phyloP scores from a whole-genome alignment of 139 green algal genomes.

The Nannochloris sp. region DNA sequence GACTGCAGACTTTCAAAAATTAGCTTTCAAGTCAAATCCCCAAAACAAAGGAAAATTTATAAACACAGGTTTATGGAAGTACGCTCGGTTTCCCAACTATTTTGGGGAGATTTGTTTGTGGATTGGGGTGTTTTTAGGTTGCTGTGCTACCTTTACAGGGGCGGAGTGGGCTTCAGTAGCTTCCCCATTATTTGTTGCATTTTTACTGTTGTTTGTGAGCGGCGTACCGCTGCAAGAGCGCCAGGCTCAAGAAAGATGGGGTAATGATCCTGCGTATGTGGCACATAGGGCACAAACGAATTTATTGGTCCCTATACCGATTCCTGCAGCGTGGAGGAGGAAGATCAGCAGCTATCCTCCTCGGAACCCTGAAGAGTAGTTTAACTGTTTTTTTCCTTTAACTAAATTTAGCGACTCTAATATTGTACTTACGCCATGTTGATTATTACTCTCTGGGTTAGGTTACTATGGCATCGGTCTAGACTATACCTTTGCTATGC shows the following conservation, averaged over 20 bases:
- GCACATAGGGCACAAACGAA: slow-evolving; percentile 45
- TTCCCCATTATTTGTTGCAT: slow-evolving; percentile 58
- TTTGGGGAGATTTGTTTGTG: slow-evolving; percentile 72
- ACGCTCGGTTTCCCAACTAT: slow-evolving; percentile 79
- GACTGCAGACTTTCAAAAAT: slow-evolving; percentile 72
- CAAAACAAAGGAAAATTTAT: slow-evolving; percentile 76
- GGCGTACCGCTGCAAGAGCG: slow-evolving; percentile 64
- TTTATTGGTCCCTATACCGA: slow-evolving; percentile 45
- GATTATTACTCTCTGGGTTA: too few relatives aligned
- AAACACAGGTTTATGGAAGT: slow-evolving; percentile 64
- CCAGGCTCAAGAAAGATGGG: slow-evolving; percentile 49
- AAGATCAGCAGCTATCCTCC: too few relatives aligned
- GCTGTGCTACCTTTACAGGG: slow-evolving; percentile 24
- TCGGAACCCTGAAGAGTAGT: too few relatives aligned
- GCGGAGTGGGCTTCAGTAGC: slow-evolving; percentile 37
- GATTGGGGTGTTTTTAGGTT: slow-evolving; percentile 61
- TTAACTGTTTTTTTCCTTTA: too few relatives aligned
- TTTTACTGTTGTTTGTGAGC: slow-evolving; percentile 58
- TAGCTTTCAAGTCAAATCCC: slow-evolving; percentile 56
- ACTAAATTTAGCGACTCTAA: too few relatives aligned
- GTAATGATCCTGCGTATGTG: slow-evolving; percentile 41
- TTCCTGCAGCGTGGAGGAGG: too few relatives aligned
- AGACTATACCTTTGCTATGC: too few relatives aligned
- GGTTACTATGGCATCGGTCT: too few relatives aligned
- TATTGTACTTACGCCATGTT: too few relatives aligned